Evolutionary conservation across 2,329 filamentous ascomycete species (phyloP), one percentile per base, ranked within the genome.

Genomic region (Colletotrichum navitas): DNA sequence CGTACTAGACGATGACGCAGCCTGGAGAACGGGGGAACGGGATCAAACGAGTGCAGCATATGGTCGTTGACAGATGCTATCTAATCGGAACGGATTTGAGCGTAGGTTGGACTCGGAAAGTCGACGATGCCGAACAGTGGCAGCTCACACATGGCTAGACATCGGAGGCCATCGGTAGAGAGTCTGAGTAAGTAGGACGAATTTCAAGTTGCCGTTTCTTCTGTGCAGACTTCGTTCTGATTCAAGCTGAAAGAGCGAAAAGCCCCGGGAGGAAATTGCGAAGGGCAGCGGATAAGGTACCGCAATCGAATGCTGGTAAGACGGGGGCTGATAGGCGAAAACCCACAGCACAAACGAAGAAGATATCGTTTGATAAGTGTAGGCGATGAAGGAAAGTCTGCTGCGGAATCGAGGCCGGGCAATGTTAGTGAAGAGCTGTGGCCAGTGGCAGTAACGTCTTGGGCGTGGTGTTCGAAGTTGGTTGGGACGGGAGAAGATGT

Each of bases 121-220:
- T 77, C 71, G 69, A 76, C 74, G 71, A 74, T 68, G 75, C 66
- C 75, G 56, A 63, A 51, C 58, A 71, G 64, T 78, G 71, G 77
- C 77, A 73, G 73, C 68, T 77, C 73, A 78, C 76, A 75, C 80
- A 82, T 82, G 78, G 69, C 78, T 76, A 75, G 73, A 72, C 79
- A 81, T 81, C 62, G 49, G 66, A 56, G 24, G 47, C 34, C n/a
- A 34, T 47, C 58, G 58, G 32, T 52, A 34, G 59, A 34, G 59
- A 65, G 36, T 49, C 18, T 39, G 14, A 21, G 41, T 1, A 41
- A 41, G 24, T 29, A 34, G n/a, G 39, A 16, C 24, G 11, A 5
- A 21, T 39, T 65, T 51, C 26, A 32, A 18, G 10, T n/a, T 43
- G 29, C 39, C 3, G 52, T 47, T 26, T 52, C 18, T 21, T 16